Percentiles rank a stretch among this genome's conserved stretches.
These are phyloP conservation scores for Dysphania ambrosioides DNA, from an alignment of 148 eudicot genomes.

Conservation along the genomic window DNA sequence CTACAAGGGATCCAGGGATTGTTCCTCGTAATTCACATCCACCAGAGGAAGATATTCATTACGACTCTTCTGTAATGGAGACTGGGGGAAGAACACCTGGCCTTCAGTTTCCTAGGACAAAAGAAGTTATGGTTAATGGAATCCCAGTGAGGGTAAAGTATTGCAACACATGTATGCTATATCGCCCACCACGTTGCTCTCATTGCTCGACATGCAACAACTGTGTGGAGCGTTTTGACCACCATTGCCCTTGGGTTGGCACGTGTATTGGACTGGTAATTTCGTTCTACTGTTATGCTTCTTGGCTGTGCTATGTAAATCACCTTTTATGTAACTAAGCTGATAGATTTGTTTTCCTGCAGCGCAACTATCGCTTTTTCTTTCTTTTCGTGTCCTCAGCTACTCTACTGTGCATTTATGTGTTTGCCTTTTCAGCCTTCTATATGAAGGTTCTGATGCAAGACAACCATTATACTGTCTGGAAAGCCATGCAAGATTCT, in stretches of 20 bases:
- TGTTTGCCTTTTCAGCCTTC: constrained; percentile 78
- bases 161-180: constrained; percentile 98
- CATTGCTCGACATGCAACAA: constrained; percentile 98
- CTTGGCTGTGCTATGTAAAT: background rate
- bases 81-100: constrained; percentile 87
- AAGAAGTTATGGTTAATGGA: constrained; percentile 91
- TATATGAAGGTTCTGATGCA: constrained; percentile 85
- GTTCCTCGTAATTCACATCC: constrained; percentile 95
- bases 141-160: constrained; percentile 83
- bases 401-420: constrained; percentile 78
- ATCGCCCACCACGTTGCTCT: constrained; percentile 97
- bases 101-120: constrained; percentile 81
- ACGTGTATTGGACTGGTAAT: constrained; percentile 94
- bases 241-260: constrained; percentile 99
- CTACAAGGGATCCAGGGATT: constrained; percentile 91
- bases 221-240: constrained; percentile 95
- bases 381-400: constrained; percentile 86
- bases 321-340: background rate
- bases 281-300: constrained; percentile 13
- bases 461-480: constrained; percentile 67
- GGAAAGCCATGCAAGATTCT: constrained; percentile 92
- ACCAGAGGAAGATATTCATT: constrained; percentile 81
- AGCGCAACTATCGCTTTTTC: constrained; percentile 95
- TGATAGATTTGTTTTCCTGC: constrained; percentile 37
- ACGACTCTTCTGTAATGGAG: constrained; percentile 60